Evolutionary conservation across 2,329 filamentous ascomycete genomes (phyloP).

Genomic region (Aspergillus luchuensis): DNA sequence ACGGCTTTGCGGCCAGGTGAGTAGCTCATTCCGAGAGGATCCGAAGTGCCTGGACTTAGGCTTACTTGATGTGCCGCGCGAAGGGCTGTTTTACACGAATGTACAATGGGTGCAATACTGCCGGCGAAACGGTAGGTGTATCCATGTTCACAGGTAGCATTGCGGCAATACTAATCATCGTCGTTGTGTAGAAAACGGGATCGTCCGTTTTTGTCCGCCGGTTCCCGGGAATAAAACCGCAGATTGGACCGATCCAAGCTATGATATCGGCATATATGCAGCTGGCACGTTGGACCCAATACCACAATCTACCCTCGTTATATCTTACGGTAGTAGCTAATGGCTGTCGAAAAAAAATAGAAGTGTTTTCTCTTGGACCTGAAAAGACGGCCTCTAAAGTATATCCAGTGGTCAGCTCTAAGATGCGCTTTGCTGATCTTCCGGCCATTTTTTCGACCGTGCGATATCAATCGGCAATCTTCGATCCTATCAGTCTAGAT

Average conservation of each 20-base stretch:
- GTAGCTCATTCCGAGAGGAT: not conserved
- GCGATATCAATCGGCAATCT: conserved; percentile 14
- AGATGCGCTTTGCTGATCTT: conserved; percentile 13
- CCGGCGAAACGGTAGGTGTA: not conserved
- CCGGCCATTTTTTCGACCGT: conserved; percentile 12
- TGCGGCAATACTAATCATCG: not conserved
- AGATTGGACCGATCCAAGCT: conserved; percentile 22
- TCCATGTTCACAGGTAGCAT: not conserved
- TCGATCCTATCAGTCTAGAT: conserved; percentile 17
- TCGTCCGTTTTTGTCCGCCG: conserved; percentile 20
- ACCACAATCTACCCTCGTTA: too few species aligned
- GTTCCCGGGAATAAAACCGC: conserved; percentile 12
- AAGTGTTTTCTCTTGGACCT: conserved; percentile 15
- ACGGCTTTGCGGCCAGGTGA: conserved; percentile 20
- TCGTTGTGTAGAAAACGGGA: conserved; percentile 13
- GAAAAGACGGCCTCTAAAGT: conserved; percentile 16
- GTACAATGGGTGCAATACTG: conserved; percentile 19
- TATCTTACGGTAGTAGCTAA: too few species aligned
- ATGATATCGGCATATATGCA: conserved; percentile 23
- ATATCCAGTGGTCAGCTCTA: conserved; percentile 14
- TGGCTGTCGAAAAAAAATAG: not conserved
- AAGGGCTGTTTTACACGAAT: conserved; percentile 23
- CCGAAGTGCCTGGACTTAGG: too few species aligned
- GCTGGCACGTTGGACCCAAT: conserved; percentile 13
- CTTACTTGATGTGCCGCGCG: not conserved